phyloP scores from a whole-genome alignment of 2,329 filamentous ascomycete species.

The Fusarium coicis region DNA sequence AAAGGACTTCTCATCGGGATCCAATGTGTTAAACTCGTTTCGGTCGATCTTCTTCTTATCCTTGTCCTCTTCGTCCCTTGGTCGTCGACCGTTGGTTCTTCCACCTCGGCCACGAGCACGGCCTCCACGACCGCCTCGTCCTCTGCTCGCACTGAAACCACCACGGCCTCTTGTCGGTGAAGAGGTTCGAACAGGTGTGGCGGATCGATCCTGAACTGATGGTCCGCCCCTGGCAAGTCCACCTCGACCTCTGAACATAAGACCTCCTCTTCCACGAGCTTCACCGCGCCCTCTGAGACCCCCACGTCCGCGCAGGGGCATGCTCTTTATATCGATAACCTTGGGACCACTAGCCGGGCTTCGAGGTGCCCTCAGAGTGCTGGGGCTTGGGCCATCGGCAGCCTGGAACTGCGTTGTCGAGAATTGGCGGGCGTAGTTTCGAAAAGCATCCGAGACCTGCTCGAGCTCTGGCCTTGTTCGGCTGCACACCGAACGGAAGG shows the following conservation, averaged over 20 bases:
- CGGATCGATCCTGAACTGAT: constrained; percentile 19
- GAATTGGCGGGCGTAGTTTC: constrained; percentile 51
- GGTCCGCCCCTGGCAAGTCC: constrained; percentile 29
- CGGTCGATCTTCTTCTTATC: constrained; percentile 42
- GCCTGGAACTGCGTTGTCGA: constrained; percentile 52
- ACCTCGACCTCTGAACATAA: constrained; percentile 17
- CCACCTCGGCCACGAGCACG: constrained; percentile 34
- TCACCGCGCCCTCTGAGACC: constrained; percentile 43
- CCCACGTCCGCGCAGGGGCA: constrained; percentile 44
- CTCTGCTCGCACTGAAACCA: constrained; percentile 21
- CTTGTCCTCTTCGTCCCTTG: constrained; percentile 41
- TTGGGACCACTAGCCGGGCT: constrained; percentile 42
- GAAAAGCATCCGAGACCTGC: constrained; percentile 46
- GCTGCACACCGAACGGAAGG: constrained; percentile 52
- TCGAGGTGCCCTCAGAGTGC: constrained; percentile 35
- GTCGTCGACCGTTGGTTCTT: constrained; percentile 22
- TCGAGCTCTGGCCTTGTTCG: constrained; percentile 50
- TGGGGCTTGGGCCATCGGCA: constrained; percentile 42
- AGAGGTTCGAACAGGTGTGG: constrained; percentile 12
- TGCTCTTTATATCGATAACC: constrained; percentile 54
- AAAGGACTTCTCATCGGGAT: constrained; percentile 50
- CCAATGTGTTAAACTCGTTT: constrained; percentile 44
- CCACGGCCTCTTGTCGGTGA: constrained; percentile 32
- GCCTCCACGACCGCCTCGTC: constrained; percentile 33
- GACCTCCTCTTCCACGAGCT: constrained; percentile 25